Base-by-base conservation (phyloP, 768 basidiomycete species). In the Pleurotus salmoneostramineus region DNA sequence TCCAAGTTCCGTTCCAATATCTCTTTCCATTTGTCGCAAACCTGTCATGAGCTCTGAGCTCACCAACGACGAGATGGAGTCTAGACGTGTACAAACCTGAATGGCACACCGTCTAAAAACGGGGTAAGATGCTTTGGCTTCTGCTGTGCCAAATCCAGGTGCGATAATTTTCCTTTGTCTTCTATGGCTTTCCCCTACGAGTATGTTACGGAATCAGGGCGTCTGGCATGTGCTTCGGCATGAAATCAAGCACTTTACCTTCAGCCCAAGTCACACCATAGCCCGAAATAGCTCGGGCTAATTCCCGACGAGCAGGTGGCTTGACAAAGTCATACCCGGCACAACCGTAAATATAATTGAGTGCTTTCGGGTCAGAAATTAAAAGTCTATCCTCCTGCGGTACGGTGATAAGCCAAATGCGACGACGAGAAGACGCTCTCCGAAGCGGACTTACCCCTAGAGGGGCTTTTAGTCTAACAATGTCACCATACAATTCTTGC, bases 321-420 rank as follows among this genome's bases (percentile, higher is more conserved):
- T 83, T 83, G 40, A 74, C 71, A 65, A 79, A 83, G 12, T 74
- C 73, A 63, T 84, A 84, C 71, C 77, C 77, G 14, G 78, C 78
- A 21, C 80, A 79, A 57, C 83, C 79, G 56, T 78, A 76, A 32
- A 83, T 78, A 61, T 83, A 78, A 60, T 82, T 79, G n/a, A 84
- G 69, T 3, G 82, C 80, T 65, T 82, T 83, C 0, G 80, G 82
- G 58, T 85, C 83, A 34, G 81, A 77, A 54, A 83, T 74, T 50
- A 81, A 67, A 33, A 85, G 68, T 15, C 79, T 76, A 63, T 83
- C 79, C 60, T 81, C 77, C 82, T 84, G 62, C 49, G 27, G 50
- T 40, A 37, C 40, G 34, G 7, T 14, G 12, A 14, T 50, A 40
- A 51, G 37, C 50, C 33, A 31, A 15, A 15, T 46, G 37, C 50